These are phyloP conservation scores for Panicum virgatum DNA, from an alignment of 202 grass and related monocot species.

Conservation along the genomic window DNA sequence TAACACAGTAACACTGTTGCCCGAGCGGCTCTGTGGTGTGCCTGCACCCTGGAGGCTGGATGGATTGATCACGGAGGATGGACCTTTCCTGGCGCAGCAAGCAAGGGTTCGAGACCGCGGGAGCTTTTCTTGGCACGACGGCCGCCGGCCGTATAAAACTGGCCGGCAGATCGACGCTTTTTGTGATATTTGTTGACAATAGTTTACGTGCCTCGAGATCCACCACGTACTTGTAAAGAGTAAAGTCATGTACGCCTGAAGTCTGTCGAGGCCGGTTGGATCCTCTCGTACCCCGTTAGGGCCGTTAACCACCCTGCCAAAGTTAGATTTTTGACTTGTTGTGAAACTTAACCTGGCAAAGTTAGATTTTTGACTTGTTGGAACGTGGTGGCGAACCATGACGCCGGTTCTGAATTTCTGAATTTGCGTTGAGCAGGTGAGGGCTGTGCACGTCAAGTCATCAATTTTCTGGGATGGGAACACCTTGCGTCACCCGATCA, in stretches of 20 bases:
- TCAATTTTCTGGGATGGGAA: background rate
- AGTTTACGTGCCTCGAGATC: slow-evolving; percentile 34
- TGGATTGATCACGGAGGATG: no score
- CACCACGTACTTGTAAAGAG: background rate
- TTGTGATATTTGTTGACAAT: no score
- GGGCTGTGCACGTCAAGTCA: background rate
- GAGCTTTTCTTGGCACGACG: slow-evolving; percentile 20
- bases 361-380: background rate
- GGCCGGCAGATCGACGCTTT: background rate
- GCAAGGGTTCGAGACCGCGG: slow-evolving; percentile 18
- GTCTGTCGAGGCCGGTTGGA: background rate
- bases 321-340: background rate
- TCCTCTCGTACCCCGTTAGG: background rate
- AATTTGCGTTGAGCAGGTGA: background rate
- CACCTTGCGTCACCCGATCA: background rate
- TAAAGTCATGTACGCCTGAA: background rate
- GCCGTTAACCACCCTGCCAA: background rate
- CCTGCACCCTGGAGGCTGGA: background rate
- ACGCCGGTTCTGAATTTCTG: background rate
- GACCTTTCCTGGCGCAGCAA: slow-evolving; percentile 34
- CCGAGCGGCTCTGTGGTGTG: background rate
- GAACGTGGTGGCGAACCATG: background rate
- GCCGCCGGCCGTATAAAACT: slow-evolving; percentile 10
- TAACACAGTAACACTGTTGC: background rate
- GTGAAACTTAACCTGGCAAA: background rate